These are phyloP conservation scores for Macrophomina phaseolina DNA, from an alignment of 2,329 filamentous ascomycete genomes.

Conservation along the genomic window DNA sequence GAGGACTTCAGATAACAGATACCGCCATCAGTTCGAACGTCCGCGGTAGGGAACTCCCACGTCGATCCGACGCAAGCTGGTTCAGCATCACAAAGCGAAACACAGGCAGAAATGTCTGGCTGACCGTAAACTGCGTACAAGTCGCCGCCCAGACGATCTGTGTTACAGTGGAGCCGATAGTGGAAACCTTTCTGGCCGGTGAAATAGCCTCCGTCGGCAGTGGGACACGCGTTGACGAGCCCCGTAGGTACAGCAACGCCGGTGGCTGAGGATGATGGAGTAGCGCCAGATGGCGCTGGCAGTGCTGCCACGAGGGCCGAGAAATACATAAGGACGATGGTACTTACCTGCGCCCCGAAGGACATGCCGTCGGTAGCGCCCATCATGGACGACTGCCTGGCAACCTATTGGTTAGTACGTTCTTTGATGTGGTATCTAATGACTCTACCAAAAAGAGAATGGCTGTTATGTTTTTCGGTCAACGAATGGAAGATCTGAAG, in stretches of 20 bases:
- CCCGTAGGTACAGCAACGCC: neutral
- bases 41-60: neutral
- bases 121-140: neutral
- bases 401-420: constrained; percentile 1
- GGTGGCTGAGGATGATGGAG: neutral
- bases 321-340: neutral
- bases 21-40: neutral
- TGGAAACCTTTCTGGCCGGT: constrained; percentile 3
- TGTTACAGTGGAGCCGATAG: constrained; percentile 5
- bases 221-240: neutral
- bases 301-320: neutral
- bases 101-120: neutral
- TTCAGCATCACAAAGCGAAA: neutral
- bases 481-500: neutral
- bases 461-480: neutral
- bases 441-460: neutral
- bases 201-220: neutral
- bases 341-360: constrained; percentile 12
- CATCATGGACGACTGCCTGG: constrained; percentile 13
- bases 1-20: constrained; percentile 6
- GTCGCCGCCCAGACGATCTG: constrained; percentile 5
- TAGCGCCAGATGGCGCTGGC: neutral
- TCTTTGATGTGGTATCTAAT: neutral
- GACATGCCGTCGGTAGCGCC: constrained; percentile 1
- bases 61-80: neutral